Evolutionary conservation across 2,329 filamentous ascomycete species (phyloP), one percentile per base, ranked within the genome.

Genomic region (Pestalotiopsis sp.): DNA sequence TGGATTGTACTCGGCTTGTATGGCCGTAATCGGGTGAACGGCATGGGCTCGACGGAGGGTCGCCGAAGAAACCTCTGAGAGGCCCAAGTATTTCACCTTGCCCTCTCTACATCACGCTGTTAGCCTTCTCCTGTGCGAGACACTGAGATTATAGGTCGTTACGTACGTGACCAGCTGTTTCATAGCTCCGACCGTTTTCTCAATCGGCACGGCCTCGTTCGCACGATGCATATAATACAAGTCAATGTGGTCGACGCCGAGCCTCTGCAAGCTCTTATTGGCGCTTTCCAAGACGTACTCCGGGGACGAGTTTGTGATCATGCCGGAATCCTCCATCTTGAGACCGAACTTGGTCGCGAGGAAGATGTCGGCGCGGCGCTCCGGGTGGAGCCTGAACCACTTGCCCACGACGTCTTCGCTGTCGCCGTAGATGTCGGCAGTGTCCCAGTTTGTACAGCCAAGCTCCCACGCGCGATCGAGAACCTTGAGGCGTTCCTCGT

Each of bases 1-100:
- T 0, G 83, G 81, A 3, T 80, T 84, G 75, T 85, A 88, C 72
- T 88, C 86, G 62, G 86, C 80, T 76, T 89, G 85, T n/a, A 85
- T 82, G 9, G 83, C 84, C 4, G 82, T 77, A 66, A 90, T 84
- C 5, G 81, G 85, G 68, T 84, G 80, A 3, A 88, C 78, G 14
- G 78, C 80, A 74, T 78, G 74, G 4, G 87, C 87, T 20, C 86
- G 81, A 5, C 83, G 82, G 45, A 89, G 80, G 0, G 86, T 93
- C 90, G 70, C 92, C 88, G 57, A 89, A 85, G 82, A 83, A 68
- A 83, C 78, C 71, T 89, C 87, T 2, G 82, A 87, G 4, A 91
- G 75, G 13, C 88, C 88, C 6, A 91, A 77, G 75, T 88, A 80
- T 67, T 83, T 85, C 75, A 90, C 86, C 75, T 89, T 89, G 68